phyloP scores from a whole-genome alignment of 225 moss, liverwort and hornwort species.

The Polytrichum formosum region DNA sequence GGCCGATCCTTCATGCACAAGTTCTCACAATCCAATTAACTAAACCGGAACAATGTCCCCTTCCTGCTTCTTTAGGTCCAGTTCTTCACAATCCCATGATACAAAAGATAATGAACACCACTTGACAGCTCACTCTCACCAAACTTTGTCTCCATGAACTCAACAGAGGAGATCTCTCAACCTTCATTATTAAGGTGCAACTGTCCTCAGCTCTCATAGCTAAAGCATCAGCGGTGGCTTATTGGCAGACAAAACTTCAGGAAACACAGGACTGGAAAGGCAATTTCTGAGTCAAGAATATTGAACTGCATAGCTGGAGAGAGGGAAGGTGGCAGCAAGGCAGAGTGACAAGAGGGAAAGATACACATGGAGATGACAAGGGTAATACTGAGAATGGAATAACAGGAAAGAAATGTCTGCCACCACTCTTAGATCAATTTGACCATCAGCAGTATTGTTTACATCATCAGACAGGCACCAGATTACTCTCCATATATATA shows the following conservation, averaged over 20 bases:
- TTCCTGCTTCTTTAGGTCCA: no score
- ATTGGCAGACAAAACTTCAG: slow-evolving; percentile 6
- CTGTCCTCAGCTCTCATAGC: slow-evolving; percentile 20
- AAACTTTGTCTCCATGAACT: no score
- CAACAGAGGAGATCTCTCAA: background rate
- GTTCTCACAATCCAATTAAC: no score
- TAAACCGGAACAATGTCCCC: no score
- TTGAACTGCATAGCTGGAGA: background rate
- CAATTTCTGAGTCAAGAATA: no score
- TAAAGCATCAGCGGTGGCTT: slow-evolving; percentile 19
- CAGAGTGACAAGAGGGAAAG: background rate
- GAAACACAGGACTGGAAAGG: background rate
- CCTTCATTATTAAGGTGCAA: background rate
- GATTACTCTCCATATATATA: background rate
- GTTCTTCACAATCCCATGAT: no score
- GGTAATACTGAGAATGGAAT: background rate
- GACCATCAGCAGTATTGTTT: slow-evolving; percentile 12
- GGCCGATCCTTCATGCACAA: no score
- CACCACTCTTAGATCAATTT: slow-evolving; percentile 15
- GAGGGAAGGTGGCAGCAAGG: background rate
- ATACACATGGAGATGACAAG: no score
- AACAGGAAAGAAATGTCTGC: slow-evolving; percentile 6
- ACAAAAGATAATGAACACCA: no score
- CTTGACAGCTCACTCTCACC: no score
- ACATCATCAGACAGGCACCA: slow-evolving; percentile 20